Conservation (phyloP, 306 rosid genomes). For the Prunus mume region DNA sequence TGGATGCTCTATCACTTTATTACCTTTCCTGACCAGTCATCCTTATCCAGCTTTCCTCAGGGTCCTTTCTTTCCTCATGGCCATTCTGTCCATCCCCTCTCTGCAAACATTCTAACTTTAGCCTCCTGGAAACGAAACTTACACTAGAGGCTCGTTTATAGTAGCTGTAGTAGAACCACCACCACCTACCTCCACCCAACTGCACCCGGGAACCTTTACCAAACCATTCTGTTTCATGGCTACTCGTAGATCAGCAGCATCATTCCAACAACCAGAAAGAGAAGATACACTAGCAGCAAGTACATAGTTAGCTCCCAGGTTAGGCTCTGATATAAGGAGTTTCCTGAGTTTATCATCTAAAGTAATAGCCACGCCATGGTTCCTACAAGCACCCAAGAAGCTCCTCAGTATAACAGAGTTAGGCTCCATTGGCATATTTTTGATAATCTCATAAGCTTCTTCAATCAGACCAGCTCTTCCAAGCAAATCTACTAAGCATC, state of each 20-base stretch:
- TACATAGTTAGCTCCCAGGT: constrained; percentile 53
- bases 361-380: constrained; percentile 35
- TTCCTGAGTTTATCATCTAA: constrained; percentile 36
- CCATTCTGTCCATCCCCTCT: neutral
- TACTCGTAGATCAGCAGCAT: constrained; percentile 49
- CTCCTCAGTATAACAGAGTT: constrained; percentile 53
- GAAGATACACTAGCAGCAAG: constrained; percentile 53
- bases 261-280: constrained; percentile 42
- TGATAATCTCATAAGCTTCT: constrained; percentile 50
- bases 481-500: constrained; percentile 65
- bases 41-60: neutral
- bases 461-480: constrained; percentile 61
- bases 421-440: constrained; percentile 51
- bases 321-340: constrained; percentile 49
- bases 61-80: neutral
- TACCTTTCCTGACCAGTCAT: neutral
- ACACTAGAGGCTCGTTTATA: neutral
- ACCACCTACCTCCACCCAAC: constrained; percentile 57
- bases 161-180: constrained; percentile 5
- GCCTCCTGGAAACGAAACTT: neutral
- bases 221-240: constrained; percentile 57
- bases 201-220: constrained; percentile 55
- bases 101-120: neutral
- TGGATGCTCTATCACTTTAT: neutral
- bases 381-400: constrained; percentile 58